Conservation (phyloP, 2,329 filamentous ascomycete species). For the Aspergillus piperis region DNA sequence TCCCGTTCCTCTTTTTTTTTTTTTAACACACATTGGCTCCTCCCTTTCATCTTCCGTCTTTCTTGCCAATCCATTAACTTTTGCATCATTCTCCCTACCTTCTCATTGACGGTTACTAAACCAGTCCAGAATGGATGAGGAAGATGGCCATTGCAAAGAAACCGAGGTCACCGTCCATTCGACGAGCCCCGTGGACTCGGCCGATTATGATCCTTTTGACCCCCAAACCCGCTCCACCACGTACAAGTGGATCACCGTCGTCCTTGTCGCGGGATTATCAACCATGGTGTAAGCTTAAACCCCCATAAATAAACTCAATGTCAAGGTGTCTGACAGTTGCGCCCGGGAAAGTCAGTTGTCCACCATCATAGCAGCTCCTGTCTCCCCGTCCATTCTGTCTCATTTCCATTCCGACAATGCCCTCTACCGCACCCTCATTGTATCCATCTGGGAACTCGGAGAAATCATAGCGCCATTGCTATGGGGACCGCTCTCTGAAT, state of each 20-base stretch:
- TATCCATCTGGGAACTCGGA: conserved; percentile 12
- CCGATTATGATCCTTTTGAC: neutral
- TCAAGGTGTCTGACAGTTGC: neutral
- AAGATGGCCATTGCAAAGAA: neutral
- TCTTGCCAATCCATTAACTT: neutral
- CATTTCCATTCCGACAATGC: conserved; percentile 5
- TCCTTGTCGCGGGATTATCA: neutral
- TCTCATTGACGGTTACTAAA: neutral
- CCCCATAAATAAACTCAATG: neutral
- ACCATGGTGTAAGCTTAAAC: neutral
- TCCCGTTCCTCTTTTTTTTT: too few species aligned
- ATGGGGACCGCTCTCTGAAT: conserved; percentile 14
- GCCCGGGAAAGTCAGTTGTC: neutral
- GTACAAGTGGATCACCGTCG: conserved; percentile 2
- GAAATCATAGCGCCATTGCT: conserved; percentile 13
- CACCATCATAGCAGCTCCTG: conserved; percentile 6
- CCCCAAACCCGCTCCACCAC: neutral
- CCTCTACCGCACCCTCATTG: conserved; percentile 7
- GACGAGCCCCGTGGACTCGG: neutral
- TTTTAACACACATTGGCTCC: too few species aligned
- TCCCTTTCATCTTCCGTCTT: too few species aligned
- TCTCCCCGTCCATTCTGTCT: neutral
- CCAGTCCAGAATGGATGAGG: neutral
- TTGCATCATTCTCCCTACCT: neutral
- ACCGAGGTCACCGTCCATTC: neutral